Evolutionary conservation across 768 basidiomycete genomes (phyloP).

Genomic region (Auriscalpium vulgare): DNA sequence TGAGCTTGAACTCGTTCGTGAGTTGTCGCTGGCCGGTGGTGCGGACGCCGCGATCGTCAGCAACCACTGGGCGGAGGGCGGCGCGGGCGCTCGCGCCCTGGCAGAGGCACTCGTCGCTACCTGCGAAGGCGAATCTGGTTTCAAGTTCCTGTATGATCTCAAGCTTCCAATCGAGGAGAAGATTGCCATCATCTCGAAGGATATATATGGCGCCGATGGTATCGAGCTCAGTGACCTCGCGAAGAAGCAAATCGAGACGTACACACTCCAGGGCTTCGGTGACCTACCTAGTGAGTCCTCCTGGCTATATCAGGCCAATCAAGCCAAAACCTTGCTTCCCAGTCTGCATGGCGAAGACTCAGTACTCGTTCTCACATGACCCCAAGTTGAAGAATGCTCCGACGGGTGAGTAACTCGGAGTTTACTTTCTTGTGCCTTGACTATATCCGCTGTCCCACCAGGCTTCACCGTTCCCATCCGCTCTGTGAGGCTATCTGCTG

Average conservation of each 20-base stretch:
- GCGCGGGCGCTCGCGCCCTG: constrained; percentile 80
- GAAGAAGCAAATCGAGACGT: constrained; percentile 78
- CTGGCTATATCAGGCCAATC: constrained; percentile 2
- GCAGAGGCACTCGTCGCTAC: constrained; percentile 87
- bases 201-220: constrained; percentile 92
- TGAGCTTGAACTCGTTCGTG: constrained; percentile 78
- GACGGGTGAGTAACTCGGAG: constrained; percentile 37
- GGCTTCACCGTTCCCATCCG: constrained; percentile 93
- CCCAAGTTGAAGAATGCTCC: constrained; percentile 87
- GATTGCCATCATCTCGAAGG: constrained; percentile 78
- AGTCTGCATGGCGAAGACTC: constrained; percentile 98
- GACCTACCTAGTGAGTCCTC: constrained; percentile 61
- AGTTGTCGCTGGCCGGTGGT: constrained; percentile 73
- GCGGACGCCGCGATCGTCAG: constrained; percentile 93
- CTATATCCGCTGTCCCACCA: constrained; percentile 15
- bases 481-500: constrained; percentile 80
- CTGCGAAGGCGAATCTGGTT: constrained; percentile 75
- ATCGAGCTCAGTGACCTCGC: constrained; percentile 84
- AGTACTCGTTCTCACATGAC: constrained; percentile 95
- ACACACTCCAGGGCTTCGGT: constrained; percentile 83
- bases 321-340: constrained; percentile 8
- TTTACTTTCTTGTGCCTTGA: not conserved
- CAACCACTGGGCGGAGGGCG: constrained; percentile 97
- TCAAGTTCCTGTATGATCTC: constrained; percentile 92
- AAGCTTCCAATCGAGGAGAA: constrained; percentile 80